These are phyloP conservation scores for Fusarium hainanense DNA, from an alignment of 2,329 filamentous ascomycete species.

Conservation along the genomic window DNA sequence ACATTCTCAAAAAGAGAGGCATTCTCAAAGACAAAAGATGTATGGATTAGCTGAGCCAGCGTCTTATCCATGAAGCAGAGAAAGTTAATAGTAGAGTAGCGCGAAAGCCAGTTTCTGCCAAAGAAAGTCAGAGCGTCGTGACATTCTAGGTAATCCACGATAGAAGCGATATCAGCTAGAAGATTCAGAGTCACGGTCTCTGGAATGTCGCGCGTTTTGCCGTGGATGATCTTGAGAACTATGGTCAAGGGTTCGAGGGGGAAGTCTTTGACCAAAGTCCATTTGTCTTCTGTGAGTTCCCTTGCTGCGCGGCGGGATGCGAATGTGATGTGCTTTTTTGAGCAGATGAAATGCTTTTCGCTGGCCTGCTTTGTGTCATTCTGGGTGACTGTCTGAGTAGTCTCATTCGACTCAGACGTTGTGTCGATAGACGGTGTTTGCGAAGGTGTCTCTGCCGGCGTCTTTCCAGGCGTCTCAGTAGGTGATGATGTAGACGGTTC, in stretches of 20 bases:
- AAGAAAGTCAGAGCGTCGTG: not conserved
- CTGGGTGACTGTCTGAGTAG: not conserved
- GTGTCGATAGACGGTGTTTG: too few species aligned
- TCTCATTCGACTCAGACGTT: not conserved
- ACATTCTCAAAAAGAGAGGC: accelerated
- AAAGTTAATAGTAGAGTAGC: accelerated
- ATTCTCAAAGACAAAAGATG: not conserved
- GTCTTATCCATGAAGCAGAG: not conserved
- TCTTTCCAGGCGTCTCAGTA: too few species aligned
- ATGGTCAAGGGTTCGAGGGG: not conserved
- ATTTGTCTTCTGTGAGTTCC: not conserved
- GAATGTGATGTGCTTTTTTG: constrained; percentile 1
- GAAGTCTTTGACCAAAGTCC: not conserved
- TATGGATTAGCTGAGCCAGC: not conserved
- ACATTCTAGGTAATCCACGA: not conserved
- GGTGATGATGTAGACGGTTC: too few species aligned
- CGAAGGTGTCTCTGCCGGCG: not conserved
- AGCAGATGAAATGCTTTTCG: constrained; percentile 2
- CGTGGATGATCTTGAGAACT: not conserved
- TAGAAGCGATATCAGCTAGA: not conserved
- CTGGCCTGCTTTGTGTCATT: accelerated
- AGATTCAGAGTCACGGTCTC: accelerated
- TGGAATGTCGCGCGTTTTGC: not conserved
- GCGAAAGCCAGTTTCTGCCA: not conserved
- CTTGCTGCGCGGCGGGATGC: not conserved